Base-by-base conservation (phyloP, 768 basidiomycete species). In the Coprinellus micaceus region DNA sequence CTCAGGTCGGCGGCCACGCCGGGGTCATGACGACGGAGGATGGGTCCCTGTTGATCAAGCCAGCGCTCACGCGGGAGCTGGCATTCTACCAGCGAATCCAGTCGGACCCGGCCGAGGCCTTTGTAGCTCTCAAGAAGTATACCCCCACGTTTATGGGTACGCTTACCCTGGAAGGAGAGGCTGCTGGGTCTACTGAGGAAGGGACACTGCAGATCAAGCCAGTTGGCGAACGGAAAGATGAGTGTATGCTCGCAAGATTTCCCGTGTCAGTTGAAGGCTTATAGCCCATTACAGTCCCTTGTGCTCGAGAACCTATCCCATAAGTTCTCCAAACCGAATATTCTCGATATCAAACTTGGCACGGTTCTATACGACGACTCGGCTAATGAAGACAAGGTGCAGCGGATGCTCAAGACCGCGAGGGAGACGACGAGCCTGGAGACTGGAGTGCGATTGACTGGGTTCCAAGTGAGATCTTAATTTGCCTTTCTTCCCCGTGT, bases 261-360 rank as follows among this genome's bases (percentile, higher is more conserved):
- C 64, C 50, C 63, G 43, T n/a, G 51, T 3, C 11, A 13, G 47
- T 58, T 56, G 40, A 40, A 53, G 4, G 13, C 33, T 33, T 45
- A 30, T 51, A 46, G 51, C 56, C 60, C 52, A 61, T 52, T 61
- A 76, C 84, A 94, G 76, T 86, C 83, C 57, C 74, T 96, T 52
- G 91, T 96, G 28, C 71, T 99, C 2, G 88, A 95, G 72, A 98
- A 99, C 68, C 73, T 94, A 12, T 71, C 88, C 2, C 70, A 86
- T 61, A 66, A 77, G 1, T 98, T 94, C 74, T 63, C 71, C 33
- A 88, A 85, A 66, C 95, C 95, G 5, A 93, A 90, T 61, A 81
- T 97, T 56, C 76, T 98, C 26, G 96, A 99, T 67, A 78, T 94
- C 67, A 99, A 98, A 70, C 87, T 98, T 15, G 97, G 97, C 1